phyloP scores from a whole-genome alignment of 305 asterid genomes.

The Stenogyne calaminthoides region DNA sequence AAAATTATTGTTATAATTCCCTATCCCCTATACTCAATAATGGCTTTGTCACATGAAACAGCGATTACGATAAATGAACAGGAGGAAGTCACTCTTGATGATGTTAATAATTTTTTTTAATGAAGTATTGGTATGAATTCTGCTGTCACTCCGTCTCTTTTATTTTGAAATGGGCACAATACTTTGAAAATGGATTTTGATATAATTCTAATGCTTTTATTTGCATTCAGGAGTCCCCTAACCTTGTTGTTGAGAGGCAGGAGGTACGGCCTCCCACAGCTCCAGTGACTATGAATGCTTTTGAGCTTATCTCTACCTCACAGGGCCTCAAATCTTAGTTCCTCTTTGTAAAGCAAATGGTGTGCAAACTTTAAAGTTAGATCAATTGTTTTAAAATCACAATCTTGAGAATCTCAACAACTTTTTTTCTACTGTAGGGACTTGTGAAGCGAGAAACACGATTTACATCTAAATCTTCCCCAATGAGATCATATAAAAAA shows the following conservation, averaged over 20 bases:
- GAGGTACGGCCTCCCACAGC: too few species aligned
- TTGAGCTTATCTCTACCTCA: conserved; percentile 90
- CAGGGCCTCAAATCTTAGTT: conserved; percentile 92
- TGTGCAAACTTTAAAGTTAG: conserved; percentile 28
- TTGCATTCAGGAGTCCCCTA: too few species aligned
- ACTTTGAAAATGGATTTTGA: too few species aligned
- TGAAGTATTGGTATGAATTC: too few species aligned
- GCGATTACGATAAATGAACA: conserved; percentile 69
- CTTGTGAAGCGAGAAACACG: conserved; percentile 84
- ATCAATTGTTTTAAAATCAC: conserved; percentile 3
- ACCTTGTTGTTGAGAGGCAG: too few species aligned
- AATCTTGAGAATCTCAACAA: conserved; percentile 16
- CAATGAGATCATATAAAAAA: conserved; percentile 77
- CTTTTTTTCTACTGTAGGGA: conserved; percentile 49
- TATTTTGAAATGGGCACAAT: too few species aligned
- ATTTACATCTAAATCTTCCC: conserved; percentile 69
- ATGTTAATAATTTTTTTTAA: too few species aligned
- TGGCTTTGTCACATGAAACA: conserved; percentile 37
- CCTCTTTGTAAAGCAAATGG: conserved; percentile 94
- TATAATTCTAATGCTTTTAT: too few species aligned
- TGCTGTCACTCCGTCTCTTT: too few species aligned
- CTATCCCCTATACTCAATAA: neutral
- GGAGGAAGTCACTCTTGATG: conserved; percentile 76
- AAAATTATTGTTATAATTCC: neutral
- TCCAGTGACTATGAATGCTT: conserved; percentile 89